Evolutionary conservation across 2,329 filamentous ascomycete species (phyloP).

Genomic region (Botrytis tulipae): DNA sequence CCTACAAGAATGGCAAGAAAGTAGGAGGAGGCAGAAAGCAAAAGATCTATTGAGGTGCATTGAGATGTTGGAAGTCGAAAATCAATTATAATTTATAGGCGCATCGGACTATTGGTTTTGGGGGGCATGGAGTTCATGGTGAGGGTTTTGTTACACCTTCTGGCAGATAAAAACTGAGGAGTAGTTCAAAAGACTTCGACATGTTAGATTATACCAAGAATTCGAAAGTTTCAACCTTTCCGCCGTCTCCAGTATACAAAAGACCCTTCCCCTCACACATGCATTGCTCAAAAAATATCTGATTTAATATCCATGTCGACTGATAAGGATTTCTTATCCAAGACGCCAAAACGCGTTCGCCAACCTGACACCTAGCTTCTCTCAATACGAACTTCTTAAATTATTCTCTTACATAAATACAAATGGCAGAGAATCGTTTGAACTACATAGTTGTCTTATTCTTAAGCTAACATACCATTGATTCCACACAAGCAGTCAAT

Average conservation of each 20-base stretch:
- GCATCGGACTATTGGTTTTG: constrained; percentile 9
- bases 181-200: not conserved
- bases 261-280: constrained; percentile 7
- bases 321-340: constrained; percentile 27
- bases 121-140: constrained; percentile 21
- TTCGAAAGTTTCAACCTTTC: not conserved
- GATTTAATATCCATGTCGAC: not conserved
- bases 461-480: not conserved
- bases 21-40: constrained; percentile 39
- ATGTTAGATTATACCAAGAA: constrained; percentile 1
- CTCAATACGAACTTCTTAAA: constrained; percentile 9
- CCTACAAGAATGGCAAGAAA: constrained; percentile 52
- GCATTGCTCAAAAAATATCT: constrained; percentile 5
- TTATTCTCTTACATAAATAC: not conserved
- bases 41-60: constrained; percentile 17
- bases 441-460: not conserved
- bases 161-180: not conserved
- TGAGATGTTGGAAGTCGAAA: not conserved
- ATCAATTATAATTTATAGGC: constrained; percentile 7
- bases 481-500: constrained; percentile 9
- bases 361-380: constrained; percentile 19
- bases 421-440: not conserved
- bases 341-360: constrained; percentile 17
- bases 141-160: not conserved
- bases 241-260: not conserved